Evolutionary conservation across 805 yeast genomes (phyloP), one percentile per base, ranked within the genome.

Genomic region (Starmerella gropengiesseri): DNA sequence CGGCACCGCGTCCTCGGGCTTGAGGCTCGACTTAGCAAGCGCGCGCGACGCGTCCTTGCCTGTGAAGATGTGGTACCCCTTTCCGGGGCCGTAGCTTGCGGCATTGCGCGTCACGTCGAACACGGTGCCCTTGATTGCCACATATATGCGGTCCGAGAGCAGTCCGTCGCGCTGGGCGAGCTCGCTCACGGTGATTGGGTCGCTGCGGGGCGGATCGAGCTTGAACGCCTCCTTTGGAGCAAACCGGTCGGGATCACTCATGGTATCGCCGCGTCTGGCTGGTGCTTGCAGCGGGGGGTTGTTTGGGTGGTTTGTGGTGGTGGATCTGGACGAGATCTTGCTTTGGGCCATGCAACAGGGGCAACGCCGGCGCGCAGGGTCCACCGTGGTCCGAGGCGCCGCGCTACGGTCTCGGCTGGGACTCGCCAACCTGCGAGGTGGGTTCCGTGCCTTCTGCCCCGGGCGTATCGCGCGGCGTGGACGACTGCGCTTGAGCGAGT

Each of bases 31-130:
- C 54, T 77, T 73, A 2, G 82, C 95, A 41, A 84, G 64, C 2
- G 89, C 80, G 45, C 91, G 64, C 26, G 83, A 74, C 18, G 83
- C 82, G 52, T 84, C 95, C 49, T 72, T 74, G 5, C 89, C 95
- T 8, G 77, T 82, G 31, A 84, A 68, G 6, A 68, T 74, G 54
- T 75, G 77, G 60, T 84, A 85, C 18, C 78, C 76, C 46, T 75
- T 73, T 0, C 86, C 87, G 3, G 79, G 78, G 0, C 94, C 95
- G 57, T 84, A 84, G 30, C 77, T 78, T 13, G 70, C 73, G 11
- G 59, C 52, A 55, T 83, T 84, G 35, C 64, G 57, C 0, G 82
- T 71, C 8, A 85, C 95, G 55, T 84, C 95, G 58, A 82, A 85
- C 9, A 85, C 74, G 2, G 68, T 68, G 17, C 94, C 91, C 47